These are phyloP conservation scores for Venturia pyrina DNA, from an alignment of 2,329 filamentous ascomycete genomes.

Conservation along the genomic window DNA sequence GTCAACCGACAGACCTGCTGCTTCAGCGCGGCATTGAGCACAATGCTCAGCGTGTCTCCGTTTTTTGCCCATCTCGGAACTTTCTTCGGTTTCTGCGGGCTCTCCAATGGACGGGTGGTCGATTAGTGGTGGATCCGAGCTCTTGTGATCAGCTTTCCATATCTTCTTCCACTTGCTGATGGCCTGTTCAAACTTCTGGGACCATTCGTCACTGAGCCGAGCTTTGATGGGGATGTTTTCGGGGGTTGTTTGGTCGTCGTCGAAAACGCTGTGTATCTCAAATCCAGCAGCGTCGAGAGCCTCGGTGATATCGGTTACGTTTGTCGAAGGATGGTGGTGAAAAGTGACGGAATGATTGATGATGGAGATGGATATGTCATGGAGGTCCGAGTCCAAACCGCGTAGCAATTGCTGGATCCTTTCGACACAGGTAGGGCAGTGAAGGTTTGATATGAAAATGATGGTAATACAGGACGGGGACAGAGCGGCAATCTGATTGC, in stretches of 20 bases:
- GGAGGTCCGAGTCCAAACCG: conserved; percentile 36
- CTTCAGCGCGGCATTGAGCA: conserved; percentile 28
- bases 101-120: neutral
- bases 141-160: conserved; percentile 8
- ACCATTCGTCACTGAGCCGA: conserved; percentile 16
- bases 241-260: conserved; percentile 18
- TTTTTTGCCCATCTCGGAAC: conserved; percentile 15
- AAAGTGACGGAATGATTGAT: conserved; percentile 60
- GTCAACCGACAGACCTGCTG: neutral
- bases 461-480: neutral
- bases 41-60: conserved; percentile 35
- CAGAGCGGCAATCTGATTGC: neutral
- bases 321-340: conserved; percentile 37
- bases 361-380: conserved; percentile 58
- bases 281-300: conserved; percentile 49
- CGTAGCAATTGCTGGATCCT: conserved; percentile 51
- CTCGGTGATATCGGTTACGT: conserved; percentile 30
- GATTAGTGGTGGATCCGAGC: conserved; percentile 20
- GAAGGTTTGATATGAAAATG: conserved; percentile 58
- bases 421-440: conserved; percentile 65
- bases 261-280: conserved; percentile 44
- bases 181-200: conserved; percentile 26
- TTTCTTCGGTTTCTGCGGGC: conserved; percentile 11
- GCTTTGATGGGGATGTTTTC: neutral
- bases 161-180: conserved; percentile 22